Conservation (phyloP, 73 alveolate species). For the Blepharisma stoltei region DNA sequence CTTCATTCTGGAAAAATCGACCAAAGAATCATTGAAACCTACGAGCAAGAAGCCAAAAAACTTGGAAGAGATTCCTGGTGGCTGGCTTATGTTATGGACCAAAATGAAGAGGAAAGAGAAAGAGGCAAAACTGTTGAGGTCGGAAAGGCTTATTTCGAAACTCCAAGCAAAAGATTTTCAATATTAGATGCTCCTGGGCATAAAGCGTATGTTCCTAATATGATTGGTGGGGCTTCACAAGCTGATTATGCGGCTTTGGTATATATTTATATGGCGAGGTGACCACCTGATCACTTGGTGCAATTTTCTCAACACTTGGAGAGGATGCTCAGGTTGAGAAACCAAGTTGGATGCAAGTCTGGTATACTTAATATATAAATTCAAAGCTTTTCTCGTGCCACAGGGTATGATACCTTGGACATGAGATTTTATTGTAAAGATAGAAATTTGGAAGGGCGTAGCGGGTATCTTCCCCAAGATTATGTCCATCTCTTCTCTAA, state of each 20-base stretch:
- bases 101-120: slow-evolving; percentile 92
- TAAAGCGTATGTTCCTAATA: slow-evolving; percentile 98
- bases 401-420: too few species aligned
- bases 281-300: background rate
- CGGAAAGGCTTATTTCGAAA: slow-evolving; percentile 97
- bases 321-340: too few species aligned
- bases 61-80: slow-evolving; percentile 92
- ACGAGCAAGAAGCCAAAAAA: slow-evolving; percentile 93
- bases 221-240: slow-evolving; percentile 99
- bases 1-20: slow-evolving; percentile 84
- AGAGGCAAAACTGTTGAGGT: slow-evolving; percentile 99
- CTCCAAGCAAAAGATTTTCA: slow-evolving; percentile 82
- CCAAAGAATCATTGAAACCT: slow-evolving; percentile 91
- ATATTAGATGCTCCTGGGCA: slow-evolving; percentile 99
- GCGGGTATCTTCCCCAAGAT: too few species aligned
- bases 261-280: slow-evolving; percentile 43
- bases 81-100: slow-evolving; percentile 98
- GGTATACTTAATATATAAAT: too few species aligned
- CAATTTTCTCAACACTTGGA: too few species aligned
- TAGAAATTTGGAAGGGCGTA: too few species aligned
- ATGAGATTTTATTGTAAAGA: too few species aligned
- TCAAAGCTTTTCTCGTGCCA: too few species aligned
- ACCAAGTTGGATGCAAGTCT: too few species aligned
- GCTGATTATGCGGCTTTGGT: slow-evolving; percentile 97
- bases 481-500: too few species aligned